Evolutionary conservation across 31 red algal species (phyloP).

Genomic region (Bonnemaisonia californica): DNA sequence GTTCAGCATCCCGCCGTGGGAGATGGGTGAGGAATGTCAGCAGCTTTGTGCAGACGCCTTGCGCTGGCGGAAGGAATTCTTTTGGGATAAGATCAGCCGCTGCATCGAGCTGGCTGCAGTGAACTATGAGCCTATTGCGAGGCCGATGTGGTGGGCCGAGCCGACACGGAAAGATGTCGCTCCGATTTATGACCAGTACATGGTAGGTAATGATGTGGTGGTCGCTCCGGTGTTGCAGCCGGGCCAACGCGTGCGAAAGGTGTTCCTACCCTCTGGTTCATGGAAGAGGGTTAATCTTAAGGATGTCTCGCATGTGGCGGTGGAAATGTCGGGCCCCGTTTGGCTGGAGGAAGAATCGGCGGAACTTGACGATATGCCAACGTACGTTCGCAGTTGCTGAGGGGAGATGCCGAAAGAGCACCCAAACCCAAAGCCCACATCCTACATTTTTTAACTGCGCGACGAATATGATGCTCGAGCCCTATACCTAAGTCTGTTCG

Average conservation of each 20-base stretch:
- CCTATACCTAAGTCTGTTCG: too few species aligned
- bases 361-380: slow-evolving; percentile 61
- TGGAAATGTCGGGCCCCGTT: background rate
- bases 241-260: slow-evolving; percentile 51
- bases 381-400: background rate
- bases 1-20: slow-evolving; percentile 85
- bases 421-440: too few species aligned
- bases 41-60: slow-evolving; percentile 31
- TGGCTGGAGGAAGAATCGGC: slow-evolving; percentile 51
- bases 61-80: slow-evolving; percentile 60
- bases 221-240: slow-evolving; percentile 67
- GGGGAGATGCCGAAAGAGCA: too few species aligned
- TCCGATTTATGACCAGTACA: slow-evolving; percentile 68
- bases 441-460: too few species aligned
- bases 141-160: slow-evolving; percentile 83
- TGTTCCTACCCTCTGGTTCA: slow-evolving; percentile 58
- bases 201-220: slow-evolving; percentile 66
- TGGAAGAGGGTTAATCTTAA: slow-evolving; percentile 51
- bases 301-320: background rate
- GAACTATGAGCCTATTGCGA: slow-evolving; percentile 53
- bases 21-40: slow-evolving; percentile 53
- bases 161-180: slow-evolving; percentile 5
- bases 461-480: too few species aligned
- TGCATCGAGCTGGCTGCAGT: slow-evolving; percentile 30
- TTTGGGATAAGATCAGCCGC: slow-evolving; percentile 41